These are phyloP conservation scores for Termitomyces bulborhizus DNA, from an alignment of 768 basidiomycete genomes.

Conservation along the genomic window DNA sequence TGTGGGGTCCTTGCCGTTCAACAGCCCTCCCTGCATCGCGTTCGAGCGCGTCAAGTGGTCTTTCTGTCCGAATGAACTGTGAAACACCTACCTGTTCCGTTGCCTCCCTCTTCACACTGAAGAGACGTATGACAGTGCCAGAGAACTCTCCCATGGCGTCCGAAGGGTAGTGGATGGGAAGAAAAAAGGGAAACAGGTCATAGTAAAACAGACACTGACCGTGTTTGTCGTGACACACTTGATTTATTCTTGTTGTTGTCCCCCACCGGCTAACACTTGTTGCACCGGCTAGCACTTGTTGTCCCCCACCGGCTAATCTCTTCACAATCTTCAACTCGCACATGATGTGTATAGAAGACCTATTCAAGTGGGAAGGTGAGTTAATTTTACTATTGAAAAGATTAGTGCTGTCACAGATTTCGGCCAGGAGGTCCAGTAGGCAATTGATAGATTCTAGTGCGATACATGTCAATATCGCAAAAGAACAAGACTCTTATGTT, in stretches of 20 bases:
- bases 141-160: conserved; percentile 33
- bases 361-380: background rate
- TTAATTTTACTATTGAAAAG: background rate
- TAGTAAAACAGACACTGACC: background rate
- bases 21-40: conserved; percentile 55
- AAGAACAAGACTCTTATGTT: too few relatives aligned
- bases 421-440: too few relatives aligned
- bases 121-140: conserved; percentile 27
- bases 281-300: too few relatives aligned
- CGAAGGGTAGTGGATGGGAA: background rate
- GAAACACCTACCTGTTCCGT: conserved; percentile 30
- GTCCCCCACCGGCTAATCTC: background rate
- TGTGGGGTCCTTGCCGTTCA: conserved; percentile 71
- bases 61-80: background rate
- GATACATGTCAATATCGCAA: too few relatives aligned
- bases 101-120: conserved; percentile 28
- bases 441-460: too few relatives aligned
- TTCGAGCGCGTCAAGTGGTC: background rate
- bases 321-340: background rate
- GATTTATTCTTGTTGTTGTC: background rate
- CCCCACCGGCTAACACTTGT: too few relatives aligned
- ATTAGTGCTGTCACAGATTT: too few relatives aligned
- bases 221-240: background rate
- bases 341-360: too few relatives aligned
- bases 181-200: background rate